A percentile compares a stretch with the other conserved stretches of the same genome.
phyloP scores from a whole-genome alignment of 805 yeast species.

The Lipomyces chichibuensis region DNA sequence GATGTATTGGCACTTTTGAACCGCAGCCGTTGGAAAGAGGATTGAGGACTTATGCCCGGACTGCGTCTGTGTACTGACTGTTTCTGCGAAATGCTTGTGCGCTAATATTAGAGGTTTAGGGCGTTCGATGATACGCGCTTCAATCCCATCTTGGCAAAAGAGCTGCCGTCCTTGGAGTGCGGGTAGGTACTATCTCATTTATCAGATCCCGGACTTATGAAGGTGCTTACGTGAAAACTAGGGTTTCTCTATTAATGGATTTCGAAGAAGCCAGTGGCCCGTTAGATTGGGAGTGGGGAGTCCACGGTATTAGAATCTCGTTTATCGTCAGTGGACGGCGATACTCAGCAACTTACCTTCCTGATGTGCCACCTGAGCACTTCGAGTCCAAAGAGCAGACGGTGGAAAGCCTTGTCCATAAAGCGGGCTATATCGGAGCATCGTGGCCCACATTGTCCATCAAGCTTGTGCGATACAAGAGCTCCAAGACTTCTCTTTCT shows the following conservation, averaged over 20 bases:
- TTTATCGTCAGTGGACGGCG: slow-evolving; percentile 50
- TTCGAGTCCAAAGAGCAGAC: slow-evolving; percentile 79
- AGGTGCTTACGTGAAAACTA: slow-evolving; percentile 9
- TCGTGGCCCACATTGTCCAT: slow-evolving; percentile 46
- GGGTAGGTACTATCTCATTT: slow-evolving; percentile 39
- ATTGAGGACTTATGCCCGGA: slow-evolving; percentile 61
- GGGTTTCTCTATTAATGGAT: slow-evolving; percentile 67
- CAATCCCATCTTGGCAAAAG: slow-evolving; percentile 59
- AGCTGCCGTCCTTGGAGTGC: slow-evolving; percentile 57
- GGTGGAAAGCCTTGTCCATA: slow-evolving; percentile 65
- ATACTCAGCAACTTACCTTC: slow-evolving; percentile 76
- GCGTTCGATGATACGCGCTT: slow-evolving; percentile 84
- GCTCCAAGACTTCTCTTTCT: slow-evolving; percentile 48
- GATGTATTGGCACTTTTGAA: slow-evolving; percentile 91
- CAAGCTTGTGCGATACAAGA: slow-evolving; percentile 60
- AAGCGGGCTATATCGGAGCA: slow-evolving; percentile 60
- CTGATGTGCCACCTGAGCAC: slow-evolving; percentile 87
- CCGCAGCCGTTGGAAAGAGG: slow-evolving; percentile 59
- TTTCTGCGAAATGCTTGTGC: slow-evolving; percentile 20
- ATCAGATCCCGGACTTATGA: background rate
- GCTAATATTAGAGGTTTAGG: slow-evolving; percentile 36
- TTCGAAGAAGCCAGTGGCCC: slow-evolving; percentile 58
- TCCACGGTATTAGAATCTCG: slow-evolving; percentile 73
- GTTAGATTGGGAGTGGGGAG: slow-evolving; percentile 78
- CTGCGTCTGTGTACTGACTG: slow-evolving; percentile 47